phyloP scores from a whole-genome alignment of 192 early-diverging fungal genomes.

The Oehlia diaphana region DNA sequence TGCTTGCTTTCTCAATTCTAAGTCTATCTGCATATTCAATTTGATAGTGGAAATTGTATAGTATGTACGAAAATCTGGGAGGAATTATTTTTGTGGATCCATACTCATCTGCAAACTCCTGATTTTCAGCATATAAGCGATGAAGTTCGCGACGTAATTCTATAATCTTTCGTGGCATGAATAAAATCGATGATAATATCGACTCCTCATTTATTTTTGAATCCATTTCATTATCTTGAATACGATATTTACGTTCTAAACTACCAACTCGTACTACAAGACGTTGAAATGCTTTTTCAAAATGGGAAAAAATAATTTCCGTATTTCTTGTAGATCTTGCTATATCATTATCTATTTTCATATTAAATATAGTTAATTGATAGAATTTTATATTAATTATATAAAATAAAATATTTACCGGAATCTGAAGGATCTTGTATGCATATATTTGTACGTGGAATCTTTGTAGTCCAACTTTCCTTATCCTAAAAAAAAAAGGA shows the following conservation, averaged over 20 bases:
- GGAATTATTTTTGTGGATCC: background rate
- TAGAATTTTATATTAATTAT: background rate
- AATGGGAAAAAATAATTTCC: background rate
- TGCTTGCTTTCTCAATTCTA: background rate
- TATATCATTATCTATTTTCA: conserved; percentile 10
- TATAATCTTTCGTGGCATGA: background rate
- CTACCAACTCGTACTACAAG: conserved; percentile 2
- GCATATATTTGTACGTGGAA: conserved; percentile 4
- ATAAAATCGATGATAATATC: conserved; percentile 3
- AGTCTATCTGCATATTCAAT: background rate
- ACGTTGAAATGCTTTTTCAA: conserved; percentile 3
- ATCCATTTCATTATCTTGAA: background rate
- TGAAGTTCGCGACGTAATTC: background rate
- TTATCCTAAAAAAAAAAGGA: background rate
- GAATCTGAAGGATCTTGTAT: conserved; percentile 14
- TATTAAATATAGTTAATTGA: background rate
- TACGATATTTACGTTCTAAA: background rate
- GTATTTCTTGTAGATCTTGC: conserved; percentile 4
- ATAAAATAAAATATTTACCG: background rate
- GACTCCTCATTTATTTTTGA: background rate
- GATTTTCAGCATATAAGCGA: background rate
- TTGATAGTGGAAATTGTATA: background rate
- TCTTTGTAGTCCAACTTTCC: background rate
- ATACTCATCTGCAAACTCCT: background rate
- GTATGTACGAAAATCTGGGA: background rate